phyloP scores from a whole-genome alignment of 2,329 filamentous ascomycete genomes.

The Cryphonectria parasitica region DNA sequence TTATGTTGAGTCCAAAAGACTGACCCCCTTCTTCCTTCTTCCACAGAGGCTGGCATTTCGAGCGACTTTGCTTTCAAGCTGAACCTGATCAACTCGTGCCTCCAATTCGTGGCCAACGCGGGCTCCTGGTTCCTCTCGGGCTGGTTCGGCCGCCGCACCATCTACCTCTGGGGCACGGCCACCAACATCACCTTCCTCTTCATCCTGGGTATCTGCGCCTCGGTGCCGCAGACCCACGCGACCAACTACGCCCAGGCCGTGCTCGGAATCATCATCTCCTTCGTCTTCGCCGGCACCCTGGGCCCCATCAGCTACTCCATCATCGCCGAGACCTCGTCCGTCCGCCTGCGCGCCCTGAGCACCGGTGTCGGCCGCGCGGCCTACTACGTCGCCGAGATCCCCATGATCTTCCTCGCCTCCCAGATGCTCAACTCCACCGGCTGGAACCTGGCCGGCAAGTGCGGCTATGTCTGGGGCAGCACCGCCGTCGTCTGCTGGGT shows the following conservation, averaged over 20 bases:
- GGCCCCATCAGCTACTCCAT: conserved; percentile 69
- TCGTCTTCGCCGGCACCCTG: conserved; percentile 65
- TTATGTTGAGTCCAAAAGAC: background rate
- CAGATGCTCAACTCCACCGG: conserved; percentile 63
- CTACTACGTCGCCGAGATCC: conserved; percentile 69
- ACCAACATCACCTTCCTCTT: conserved; percentile 59
- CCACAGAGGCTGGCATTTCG: conserved; percentile 25
- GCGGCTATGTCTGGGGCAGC: conserved; percentile 51
- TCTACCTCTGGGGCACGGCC: conserved; percentile 64
- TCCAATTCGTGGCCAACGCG: conserved; percentile 24
- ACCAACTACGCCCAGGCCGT: conserved; percentile 61
- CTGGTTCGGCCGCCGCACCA: conserved; percentile 52
- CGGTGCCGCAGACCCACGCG: conserved; percentile 45
- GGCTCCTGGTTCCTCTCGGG: conserved; percentile 41
- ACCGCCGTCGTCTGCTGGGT: conserved; percentile 47
- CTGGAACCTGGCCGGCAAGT: conserved; percentile 49
- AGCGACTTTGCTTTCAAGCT: conserved; percentile 27
- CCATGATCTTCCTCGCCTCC: conserved; percentile 64
- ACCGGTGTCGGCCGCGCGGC: conserved; percentile 66
- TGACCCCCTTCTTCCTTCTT: background rate
- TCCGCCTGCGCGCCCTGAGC: conserved; percentile 67
- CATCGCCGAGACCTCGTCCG: conserved; percentile 68
- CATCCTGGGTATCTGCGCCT: conserved; percentile 62
- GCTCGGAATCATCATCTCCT: conserved; percentile 66
- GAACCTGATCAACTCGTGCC: conserved; percentile 29